Conservation (phyloP, 2,329 filamentous ascomycete species). For the Mycosphaerella sp. region DNA sequence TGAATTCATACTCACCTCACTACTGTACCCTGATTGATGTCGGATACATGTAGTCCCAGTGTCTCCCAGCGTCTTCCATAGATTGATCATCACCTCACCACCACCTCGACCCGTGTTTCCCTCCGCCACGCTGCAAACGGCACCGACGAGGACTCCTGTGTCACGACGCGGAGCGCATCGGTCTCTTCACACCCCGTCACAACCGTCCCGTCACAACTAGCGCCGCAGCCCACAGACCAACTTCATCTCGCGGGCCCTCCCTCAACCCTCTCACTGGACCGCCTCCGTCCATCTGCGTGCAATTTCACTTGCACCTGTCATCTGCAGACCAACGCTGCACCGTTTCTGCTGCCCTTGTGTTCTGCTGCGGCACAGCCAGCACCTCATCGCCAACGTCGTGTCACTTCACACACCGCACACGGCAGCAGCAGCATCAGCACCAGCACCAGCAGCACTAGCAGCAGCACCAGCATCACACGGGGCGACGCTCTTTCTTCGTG, state of each 20-base stretch:
- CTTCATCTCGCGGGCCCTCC: no score
- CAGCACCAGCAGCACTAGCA: constrained; percentile 5
- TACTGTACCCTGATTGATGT: no score
- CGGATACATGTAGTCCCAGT: no score
- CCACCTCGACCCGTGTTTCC: no score
- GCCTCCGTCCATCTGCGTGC: background rate
- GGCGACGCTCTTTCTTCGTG: background rate
- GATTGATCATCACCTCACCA: no score
- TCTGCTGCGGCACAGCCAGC: no score
- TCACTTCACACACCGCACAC: constrained; percentile 6
- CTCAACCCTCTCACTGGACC: background rate
- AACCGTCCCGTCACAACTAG: no score
- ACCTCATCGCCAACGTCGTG: background rate
- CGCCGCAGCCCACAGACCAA: background rate
- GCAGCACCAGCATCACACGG: background rate
- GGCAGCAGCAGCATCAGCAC: background rate
- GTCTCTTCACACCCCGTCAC: background rate
- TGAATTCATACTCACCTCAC: no score
- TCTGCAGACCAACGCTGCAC: background rate
- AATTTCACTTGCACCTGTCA: background rate
- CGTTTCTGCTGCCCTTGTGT: no score
- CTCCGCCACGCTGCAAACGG: background rate
- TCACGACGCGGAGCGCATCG: background rate
- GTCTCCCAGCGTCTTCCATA: no score
- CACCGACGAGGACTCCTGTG: background rate